Evolutionary conservation across 148 eudicot species (phyloP).

Genomic region (Chenopodium formosanum): DNA sequence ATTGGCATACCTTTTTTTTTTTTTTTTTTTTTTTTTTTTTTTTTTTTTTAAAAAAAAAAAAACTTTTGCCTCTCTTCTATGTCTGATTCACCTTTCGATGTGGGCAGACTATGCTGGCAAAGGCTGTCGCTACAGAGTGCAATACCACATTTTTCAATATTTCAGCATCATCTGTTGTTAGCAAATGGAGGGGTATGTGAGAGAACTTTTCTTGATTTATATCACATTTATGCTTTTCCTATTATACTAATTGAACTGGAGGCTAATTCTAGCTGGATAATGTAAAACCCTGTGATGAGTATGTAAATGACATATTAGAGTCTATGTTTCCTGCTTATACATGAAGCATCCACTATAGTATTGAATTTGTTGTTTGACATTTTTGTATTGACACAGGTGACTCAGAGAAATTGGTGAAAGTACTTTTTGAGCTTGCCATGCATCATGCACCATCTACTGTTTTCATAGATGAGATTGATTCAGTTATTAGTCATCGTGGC

Average conservation of each 20-base stretch:
- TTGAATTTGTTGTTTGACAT: neutral
- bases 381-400: conserved; percentile 54
- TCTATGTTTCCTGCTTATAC: neutral
- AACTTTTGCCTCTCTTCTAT: neutral
- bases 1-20: neutral
- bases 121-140: conserved; percentile 99
- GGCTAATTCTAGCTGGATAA: neutral
- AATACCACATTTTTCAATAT: conserved; percentile 97
- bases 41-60: no score
- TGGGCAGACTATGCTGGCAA: conserved; percentile 97
- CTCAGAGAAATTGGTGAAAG: conserved; percentile 89
- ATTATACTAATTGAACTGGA: neutral
- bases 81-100: conserved; percentile 12
- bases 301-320: neutral
- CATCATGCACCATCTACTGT: conserved; percentile 99
- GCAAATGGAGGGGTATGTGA: conserved; percentile 97
- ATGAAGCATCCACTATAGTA: neutral
- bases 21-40: neutral
- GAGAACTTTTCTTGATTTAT: neutral
- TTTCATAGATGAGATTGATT: conserved; percentile 97
- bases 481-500: conserved; percentile 96
- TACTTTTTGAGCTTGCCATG: conserved; percentile 96
- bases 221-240: neutral
- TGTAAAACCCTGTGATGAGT: neutral
- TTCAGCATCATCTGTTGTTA: conserved; percentile 97